Conservation (phyloP, 2,329 filamentous ascomycete species). For the Pleomassaria siparia region DNA sequence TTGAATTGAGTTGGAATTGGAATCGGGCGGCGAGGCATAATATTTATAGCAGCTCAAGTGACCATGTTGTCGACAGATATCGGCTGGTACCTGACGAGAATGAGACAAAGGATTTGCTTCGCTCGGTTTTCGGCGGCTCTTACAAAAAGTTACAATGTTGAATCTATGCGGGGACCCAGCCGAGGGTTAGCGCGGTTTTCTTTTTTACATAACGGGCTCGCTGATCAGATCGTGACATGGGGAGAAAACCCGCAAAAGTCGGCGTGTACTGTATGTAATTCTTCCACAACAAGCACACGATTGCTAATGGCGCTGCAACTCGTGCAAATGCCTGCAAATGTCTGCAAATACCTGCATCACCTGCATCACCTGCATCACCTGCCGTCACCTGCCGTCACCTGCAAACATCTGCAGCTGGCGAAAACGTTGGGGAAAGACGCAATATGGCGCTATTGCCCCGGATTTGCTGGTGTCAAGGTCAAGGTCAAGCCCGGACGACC, state of each 20-base stretch:
- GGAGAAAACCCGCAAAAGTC: background rate
- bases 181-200: background rate
- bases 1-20: no score
- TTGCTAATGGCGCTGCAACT: conserved; percentile 2
- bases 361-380: no score
- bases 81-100: conserved; percentile 5
- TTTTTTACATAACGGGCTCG: background rate
- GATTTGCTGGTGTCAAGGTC: background rate
- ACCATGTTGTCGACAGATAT: background rate
- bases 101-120: background rate
- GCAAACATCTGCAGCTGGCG: no score
- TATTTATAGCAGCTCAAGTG: background rate
- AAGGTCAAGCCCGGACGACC: background rate
- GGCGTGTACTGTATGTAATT: no score
- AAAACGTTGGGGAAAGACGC: no score
- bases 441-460: conserved; percentile 6
- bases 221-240: background rate
- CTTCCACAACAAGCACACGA: background rate
- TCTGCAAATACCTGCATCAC: no score
- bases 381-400: background rate
- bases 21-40: background rate
- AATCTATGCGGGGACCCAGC: background rate
- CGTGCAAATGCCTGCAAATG: background rate
- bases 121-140: conserved; percentile 1
- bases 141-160: background rate